Base-by-base conservation (phyloP, 768 basidiomycete species). In the Suillus weaverae region DNA sequence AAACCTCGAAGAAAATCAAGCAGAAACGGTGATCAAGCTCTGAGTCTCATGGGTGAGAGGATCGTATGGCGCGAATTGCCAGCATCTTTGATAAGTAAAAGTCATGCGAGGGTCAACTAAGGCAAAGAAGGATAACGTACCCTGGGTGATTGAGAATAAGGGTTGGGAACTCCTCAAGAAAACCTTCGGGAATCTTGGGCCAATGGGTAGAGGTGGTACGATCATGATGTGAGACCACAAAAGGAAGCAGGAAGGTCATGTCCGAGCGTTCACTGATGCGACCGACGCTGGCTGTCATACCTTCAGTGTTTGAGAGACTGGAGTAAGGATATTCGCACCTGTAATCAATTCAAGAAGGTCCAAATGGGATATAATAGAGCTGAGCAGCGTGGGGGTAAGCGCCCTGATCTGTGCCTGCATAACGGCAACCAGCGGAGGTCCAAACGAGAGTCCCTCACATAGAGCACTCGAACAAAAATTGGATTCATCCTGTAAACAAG, bases 1-100 rank as follows among this genome's bases (percentile, higher is more conserved):
- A 16, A 2, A 57, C 16, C 18, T 5, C 18, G 22, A 14, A 36
- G 36, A 26, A 11, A 3, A 11, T 16, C 16, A 30, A 57, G 36
- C 16, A 22, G 22, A 30, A 9, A 59, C 32, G 39, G 26, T 5
- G 30, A 30, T 41, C 8, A 59, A 59, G 39, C 18, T 59, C 57
- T 59, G 57, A 41, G 11, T 30, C 39, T 59, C 57, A 20, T 20
- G 30, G 3, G 63, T 66, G 33, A 66, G 18, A 14, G 63, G 65
- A 38, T 66, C 56, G 46, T 64, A 51, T 2, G 65, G 65, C 26
- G 65, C 65, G 4, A 66, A 66, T 56, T 64, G 43, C 65, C 64
- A 66, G 63, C 55, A 66, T 16, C 65, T 65, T 43, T 8, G 11
- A 41, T 18, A 20, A 64, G 35, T 4, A 41, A 20, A 3, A 14